Base-by-base conservation (phyloP, 2,329 filamentous ascomycete genomes). In the Blastomyces parvus region DNA sequence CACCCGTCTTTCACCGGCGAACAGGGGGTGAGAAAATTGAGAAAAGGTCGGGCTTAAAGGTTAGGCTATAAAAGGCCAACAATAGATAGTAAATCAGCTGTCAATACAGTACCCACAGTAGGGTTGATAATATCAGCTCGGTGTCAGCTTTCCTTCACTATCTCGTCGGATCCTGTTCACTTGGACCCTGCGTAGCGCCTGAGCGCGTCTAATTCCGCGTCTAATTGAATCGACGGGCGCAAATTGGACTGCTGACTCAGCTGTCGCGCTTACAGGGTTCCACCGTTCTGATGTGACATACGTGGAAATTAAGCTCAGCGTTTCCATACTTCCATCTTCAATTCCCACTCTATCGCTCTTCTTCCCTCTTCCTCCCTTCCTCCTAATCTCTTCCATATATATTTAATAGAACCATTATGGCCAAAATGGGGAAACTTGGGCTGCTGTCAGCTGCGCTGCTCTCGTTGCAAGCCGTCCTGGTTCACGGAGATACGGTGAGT, bases 351-450 rank as follows among this genome's bases (percentile, higher is more conserved):
- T 64, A 59, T 66, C 33, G 58, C 59, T 57, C 59, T 55, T 48
- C 63, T 63, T 63, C 52, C 50, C 58, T 56, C 60, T 50, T 38
- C 57, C 48, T 56, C 52, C 52, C 63, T 36, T 55, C 59, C 53
- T 42, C 53, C 63, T 59, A 50, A 33, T 56, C 52, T 58, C 53
- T 60, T 63, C 44, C 38, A 61, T 61, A 57, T 57, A 56, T 53
- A 52, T 65, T 63, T 60, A 48, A 53, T 55, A 62, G 64, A 63
- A 42, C 44, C 58, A 44, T 53, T 46, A 46, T 58, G 55, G 62
- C 64, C 76, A 80, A 74, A 74, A 94, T 94, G 90, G 85, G 87
- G 79, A 85, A 84, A 73, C 82, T 90, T 77, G 87, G 86, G 79
- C 82, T 89, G 72, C 85, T 89, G 70, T 82, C 88, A 64, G 79